Conservation (phyloP, 371 early-diverging fungal genomes). For the Rhizopus sp. region DNA sequence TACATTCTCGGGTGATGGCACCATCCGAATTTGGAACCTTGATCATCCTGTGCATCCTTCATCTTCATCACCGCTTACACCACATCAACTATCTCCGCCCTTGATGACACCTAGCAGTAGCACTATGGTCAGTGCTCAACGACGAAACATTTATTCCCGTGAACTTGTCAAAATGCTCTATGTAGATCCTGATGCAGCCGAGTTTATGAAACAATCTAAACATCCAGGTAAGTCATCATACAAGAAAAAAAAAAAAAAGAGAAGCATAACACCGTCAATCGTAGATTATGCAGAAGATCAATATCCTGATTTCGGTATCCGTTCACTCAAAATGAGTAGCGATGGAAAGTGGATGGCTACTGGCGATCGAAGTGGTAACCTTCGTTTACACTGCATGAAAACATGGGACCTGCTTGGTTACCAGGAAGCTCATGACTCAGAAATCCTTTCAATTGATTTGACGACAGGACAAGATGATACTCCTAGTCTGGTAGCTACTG, state of each 20-base stretch:
- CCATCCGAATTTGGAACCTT: conserved; percentile 81
- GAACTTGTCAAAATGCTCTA: conserved; percentile 65
- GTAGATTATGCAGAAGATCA: conserved; percentile 40
- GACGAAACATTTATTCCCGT: conserved; percentile 61
- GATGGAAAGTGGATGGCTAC: conserved; percentile 73
- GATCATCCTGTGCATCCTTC: conserved; percentile 31
- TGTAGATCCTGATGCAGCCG: conserved; percentile 51
- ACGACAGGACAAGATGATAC: conserved; percentile 36
- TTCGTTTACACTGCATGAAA: conserved; percentile 64
- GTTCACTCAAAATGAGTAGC: conserved; percentile 68
- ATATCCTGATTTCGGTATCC: conserved; percentile 65
- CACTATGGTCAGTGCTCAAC: conserved; percentile 26
- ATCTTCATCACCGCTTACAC: conserved; percentile 14
- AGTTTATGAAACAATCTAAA: conserved; percentile 35
- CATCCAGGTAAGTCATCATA: neutral
- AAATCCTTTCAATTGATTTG: conserved; percentile 80
- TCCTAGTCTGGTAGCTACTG: conserved; percentile 71
- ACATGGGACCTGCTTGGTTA: conserved; percentile 65
- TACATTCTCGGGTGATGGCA: conserved; percentile 81
- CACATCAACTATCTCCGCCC: conserved; percentile 9
- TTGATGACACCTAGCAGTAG: conserved; percentile 33
- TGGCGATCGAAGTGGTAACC: conserved; percentile 79
- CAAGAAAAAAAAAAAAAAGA: neutral
- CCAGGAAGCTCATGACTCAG: conserved; percentile 85
- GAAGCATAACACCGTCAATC: neutral